phyloP scores from a whole-genome alignment of 1,284 basidiomycete species.

The Sanghuangporus weigelae region DNA sequence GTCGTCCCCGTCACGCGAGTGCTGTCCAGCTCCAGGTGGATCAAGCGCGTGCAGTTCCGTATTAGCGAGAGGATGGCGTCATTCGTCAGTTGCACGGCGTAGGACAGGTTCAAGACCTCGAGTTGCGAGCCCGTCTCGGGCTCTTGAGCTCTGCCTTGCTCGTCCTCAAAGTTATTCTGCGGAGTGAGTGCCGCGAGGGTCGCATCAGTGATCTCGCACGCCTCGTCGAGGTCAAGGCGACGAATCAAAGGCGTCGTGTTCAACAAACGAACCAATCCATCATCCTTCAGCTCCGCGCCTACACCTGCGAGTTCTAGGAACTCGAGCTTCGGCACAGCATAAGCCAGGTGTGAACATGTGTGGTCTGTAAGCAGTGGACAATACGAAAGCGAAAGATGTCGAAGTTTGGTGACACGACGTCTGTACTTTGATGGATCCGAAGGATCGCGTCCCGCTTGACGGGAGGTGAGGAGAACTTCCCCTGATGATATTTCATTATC shows the following conservation, averaged over 20 bases:
- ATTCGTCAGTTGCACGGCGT: constrained; percentile 57
- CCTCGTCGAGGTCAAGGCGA: constrained; percentile 83
- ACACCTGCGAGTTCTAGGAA: constrained; percentile 80
- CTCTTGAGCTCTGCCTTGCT: constrained; percentile 22
- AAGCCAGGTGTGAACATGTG: constrained; percentile 67
- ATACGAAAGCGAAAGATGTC: constrained; percentile 76
- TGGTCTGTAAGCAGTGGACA: constrained; percentile 72
- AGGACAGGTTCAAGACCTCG: constrained; percentile 72
- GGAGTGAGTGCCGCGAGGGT: constrained; percentile 68
- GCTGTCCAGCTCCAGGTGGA: constrained; percentile 71
- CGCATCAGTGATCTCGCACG: constrained; percentile 67
- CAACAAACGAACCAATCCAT: constrained; percentile 69
- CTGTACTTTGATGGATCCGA: constrained; percentile 45
- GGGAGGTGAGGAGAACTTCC: constrained; percentile 48
- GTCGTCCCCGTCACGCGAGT: constrained; percentile 64
- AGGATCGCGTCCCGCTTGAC: constrained; percentile 59
- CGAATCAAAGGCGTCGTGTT: constrained; percentile 65
- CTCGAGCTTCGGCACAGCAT: constrained; percentile 71
- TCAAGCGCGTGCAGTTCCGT: constrained; percentile 54
- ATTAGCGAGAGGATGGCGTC: constrained; percentile 63
- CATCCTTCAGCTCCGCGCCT: constrained; percentile 61
- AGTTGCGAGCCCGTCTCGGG: constrained; percentile 52
- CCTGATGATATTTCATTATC: constrained; percentile 27
- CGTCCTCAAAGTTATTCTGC: constrained; percentile 7
- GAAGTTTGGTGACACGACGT: constrained; percentile 63